These are phyloP conservation scores for Stagonosporopsis rhizophila DNA, from an alignment of 2,329 filamentous ascomycete species.

Conservation along the genomic window DNA sequence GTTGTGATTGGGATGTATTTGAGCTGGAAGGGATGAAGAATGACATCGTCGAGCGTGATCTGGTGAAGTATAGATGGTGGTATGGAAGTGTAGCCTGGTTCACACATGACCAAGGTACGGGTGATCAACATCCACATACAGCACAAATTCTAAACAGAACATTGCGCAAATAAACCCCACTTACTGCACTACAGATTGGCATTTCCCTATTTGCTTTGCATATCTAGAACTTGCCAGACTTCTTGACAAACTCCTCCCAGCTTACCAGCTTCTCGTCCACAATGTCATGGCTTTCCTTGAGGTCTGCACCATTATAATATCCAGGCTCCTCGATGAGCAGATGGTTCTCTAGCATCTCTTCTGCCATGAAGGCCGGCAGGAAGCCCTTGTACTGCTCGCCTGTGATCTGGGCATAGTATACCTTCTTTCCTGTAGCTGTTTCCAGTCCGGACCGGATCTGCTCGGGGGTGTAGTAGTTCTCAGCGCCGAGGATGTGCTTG, in stretches of 20 bases:
- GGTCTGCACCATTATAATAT: slow-evolving; percentile 58
- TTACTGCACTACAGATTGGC: too few relatives aligned
- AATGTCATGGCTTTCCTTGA: slow-evolving; percentile 48
- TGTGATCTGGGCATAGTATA: slow-evolving; percentile 11
- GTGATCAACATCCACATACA: too few relatives aligned
- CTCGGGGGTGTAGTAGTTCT: slow-evolving; percentile 34
- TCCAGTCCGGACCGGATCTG: slow-evolving; percentile 48
- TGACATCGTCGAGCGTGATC: slow-evolving; percentile 11
- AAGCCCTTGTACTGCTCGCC: slow-evolving; percentile 51
- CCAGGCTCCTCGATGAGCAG: slow-evolving; percentile 60
- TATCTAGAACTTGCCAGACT: slow-evolving; percentile 7
- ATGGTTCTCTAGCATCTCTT: slow-evolving; percentile 64
- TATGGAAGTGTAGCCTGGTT: too few relatives aligned
- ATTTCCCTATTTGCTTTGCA: too few relatives aligned
- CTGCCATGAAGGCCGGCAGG: slow-evolving; percentile 50
- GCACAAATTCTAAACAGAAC: too few relatives aligned
- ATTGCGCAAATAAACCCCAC: too few relatives aligned
- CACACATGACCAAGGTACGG: too few relatives aligned
- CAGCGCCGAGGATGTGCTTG: slow-evolving; percentile 54
- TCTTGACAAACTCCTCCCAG: slow-evolving; percentile 11
- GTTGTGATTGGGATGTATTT: slow-evolving; percentile 37
- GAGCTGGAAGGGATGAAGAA: slow-evolving; percentile 28
- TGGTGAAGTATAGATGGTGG: slow-evolving; percentile 19
- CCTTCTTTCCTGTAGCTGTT: slow-evolving; percentile 30
- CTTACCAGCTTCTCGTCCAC: slow-evolving; percentile 8